Base-by-base conservation (phyloP, 2,329 filamentous ascomycete genomes). In the Aspergillus tubingensis region DNA sequence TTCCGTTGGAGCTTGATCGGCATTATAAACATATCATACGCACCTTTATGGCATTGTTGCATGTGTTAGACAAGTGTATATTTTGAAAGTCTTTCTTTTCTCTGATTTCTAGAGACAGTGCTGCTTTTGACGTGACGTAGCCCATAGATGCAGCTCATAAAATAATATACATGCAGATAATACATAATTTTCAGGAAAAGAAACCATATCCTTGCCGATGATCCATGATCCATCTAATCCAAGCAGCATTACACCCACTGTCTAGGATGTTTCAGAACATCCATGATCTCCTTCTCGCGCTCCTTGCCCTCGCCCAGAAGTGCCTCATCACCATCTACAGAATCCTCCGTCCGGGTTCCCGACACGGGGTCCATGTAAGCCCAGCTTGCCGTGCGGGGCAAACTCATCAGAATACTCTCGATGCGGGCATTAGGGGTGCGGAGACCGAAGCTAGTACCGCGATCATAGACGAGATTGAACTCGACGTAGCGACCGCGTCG, bases 401-500 rank as follows among this genome's bases (percentile, higher is more conserved):
- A 80, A 78, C 92, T 97, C 92, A 99, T 98, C 67, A 99, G 80
- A 60, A 99, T 99, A 76, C 93, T 97, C 83, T 99, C 95, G 2
- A 99, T 88, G 63, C 95, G 85, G 5, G 93, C 90, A 44, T 92
- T 92, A 0, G 95, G 95, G 0, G 94, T 96, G 72, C 95, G 95
- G 65, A 99, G 81, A 1, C 95, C 95, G 76, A 99, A 99, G 7
- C 91, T 88, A 2, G 95, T 99, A 2, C 95, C 95, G 25, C 95
- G 87, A 79, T 99, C 95, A 78, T 99, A 93, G 58, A 99, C 92
- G 39, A 99, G 84, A 79, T 99, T 99, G 79, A 99, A 99, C 79
- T 99, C 95, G 64, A 99, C 95, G 75, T 99, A 99, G 70, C 92
- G 85, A n/a, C 95, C 95, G 66, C 95, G 83, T 53, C 95, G 86